These are phyloP conservation scores for Tolypocladium tundrense DNA, from an alignment of 2,329 filamentous ascomycete genomes.

Conservation along the genomic window DNA sequence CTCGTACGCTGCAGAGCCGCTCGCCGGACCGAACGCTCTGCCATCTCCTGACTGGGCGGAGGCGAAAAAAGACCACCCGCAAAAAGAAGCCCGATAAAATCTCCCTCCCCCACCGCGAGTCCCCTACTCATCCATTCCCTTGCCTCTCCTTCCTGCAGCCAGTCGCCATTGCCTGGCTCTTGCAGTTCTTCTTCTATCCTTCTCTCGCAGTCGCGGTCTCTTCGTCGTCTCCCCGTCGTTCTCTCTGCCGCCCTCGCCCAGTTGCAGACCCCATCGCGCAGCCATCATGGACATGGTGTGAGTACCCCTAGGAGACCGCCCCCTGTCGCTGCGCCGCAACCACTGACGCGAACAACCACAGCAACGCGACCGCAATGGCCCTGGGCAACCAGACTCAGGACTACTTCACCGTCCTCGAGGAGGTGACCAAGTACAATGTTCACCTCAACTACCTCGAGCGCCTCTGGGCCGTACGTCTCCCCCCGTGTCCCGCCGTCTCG, in stretches of 20 bases:
- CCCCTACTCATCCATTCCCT: neutral
- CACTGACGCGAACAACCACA: constrained; percentile 16
- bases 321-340: constrained; percentile 9
- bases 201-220: neutral
- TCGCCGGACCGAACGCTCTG: neutral
- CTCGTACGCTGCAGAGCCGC: neutral
- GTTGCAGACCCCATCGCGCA: neutral
- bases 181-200: neutral
- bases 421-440: constrained; percentile 65
- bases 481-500: constrained; percentile 3
- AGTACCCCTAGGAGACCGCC: constrained; percentile 8
- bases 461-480: constrained; percentile 65
- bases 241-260: neutral
- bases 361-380: constrained; percentile 40
- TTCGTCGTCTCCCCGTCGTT: neutral
- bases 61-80: constrained; percentile 1
- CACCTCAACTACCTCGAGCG: constrained; percentile 79
- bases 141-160: neutral
- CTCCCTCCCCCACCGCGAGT: constrained; percentile 4
- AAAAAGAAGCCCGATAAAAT: constrained; percentile 6
- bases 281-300: constrained; percentile 24
- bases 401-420: constrained; percentile 50
- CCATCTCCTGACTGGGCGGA: constrained; percentile 9
- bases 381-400: constrained; percentile 35
- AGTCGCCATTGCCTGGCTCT: neutral